Conservation (phyloP, 1,284 basidiomycete species). For the Grifola frondosa region DNA sequence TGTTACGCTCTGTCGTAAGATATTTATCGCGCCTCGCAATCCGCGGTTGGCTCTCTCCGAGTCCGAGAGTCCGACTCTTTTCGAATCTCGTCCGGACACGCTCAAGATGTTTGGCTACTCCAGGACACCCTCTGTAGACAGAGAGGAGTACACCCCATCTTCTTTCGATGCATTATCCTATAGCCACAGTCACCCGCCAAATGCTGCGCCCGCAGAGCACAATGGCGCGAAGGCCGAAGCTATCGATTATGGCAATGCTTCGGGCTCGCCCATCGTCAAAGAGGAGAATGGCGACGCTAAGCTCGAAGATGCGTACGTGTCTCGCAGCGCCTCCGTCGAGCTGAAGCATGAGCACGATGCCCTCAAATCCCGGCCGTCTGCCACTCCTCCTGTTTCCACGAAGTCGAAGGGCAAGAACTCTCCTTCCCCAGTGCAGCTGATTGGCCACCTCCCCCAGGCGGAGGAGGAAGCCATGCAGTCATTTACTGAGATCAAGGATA, state of each 20-base stretch:
- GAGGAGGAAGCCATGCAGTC: slow-evolving; percentile 72
- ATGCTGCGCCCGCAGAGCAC: slow-evolving; percentile 16
- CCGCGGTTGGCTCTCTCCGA: too few relatives aligned
- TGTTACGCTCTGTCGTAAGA: too few relatives aligned
- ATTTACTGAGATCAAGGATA: slow-evolving; percentile 75
- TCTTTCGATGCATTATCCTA: too few relatives aligned
- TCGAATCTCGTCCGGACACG: too few relatives aligned
- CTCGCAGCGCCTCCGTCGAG: slow-evolving; percentile 27
- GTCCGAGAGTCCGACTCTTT: too few relatives aligned
- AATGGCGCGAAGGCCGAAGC: slow-evolving; percentile 16
- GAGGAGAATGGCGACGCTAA: slow-evolving; percentile 27
- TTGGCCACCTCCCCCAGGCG: slow-evolving; percentile 76
- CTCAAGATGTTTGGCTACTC: slow-evolving; percentile 2
- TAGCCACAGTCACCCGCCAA: slow-evolving; percentile 6
- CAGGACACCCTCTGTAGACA: slow-evolving; percentile 3
- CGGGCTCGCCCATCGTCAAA: slow-evolving; percentile 9
- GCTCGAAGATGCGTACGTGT: slow-evolving; percentile 28
- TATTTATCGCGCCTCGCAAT: too few relatives aligned
- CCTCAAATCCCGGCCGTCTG: slow-evolving; percentile 28
- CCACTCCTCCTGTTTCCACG: slow-evolving; percentile 28
- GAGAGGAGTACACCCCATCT: not conserved
- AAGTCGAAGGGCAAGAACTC: slow-evolving; percentile 31
- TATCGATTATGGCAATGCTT: slow-evolving; percentile 8
- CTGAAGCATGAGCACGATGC: slow-evolving; percentile 11
- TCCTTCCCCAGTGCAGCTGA: slow-evolving; percentile 56